Conservation (phyloP, 306 rosid species). For the Prunus davidiana region DNA sequence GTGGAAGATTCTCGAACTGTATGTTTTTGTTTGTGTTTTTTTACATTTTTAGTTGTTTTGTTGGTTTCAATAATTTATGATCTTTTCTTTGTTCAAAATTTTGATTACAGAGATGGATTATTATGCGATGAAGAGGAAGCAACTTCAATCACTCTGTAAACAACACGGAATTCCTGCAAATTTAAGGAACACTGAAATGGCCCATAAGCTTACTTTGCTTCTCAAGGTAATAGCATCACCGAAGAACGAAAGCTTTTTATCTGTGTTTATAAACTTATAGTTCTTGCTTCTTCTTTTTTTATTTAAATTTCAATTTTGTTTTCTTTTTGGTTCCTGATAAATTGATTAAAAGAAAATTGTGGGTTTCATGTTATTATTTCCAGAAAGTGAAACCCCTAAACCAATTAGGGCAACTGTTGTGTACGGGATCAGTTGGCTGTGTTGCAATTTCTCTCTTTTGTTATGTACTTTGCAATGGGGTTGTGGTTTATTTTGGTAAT, state of each 20-base stretch:
- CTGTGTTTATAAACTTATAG: too few species aligned
- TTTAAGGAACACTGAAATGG: constrained; percentile 42
- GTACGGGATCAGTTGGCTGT: neutral
- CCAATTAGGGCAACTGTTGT: neutral
- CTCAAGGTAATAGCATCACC: constrained; percentile 24
- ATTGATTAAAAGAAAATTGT: neutral
- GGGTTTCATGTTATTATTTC: neutral
- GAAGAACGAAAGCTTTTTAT: too few species aligned
- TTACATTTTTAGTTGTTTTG: too few species aligned
- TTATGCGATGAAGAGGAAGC: constrained; percentile 43
- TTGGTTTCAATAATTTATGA: too few species aligned
- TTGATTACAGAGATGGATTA: constrained; percentile 29
- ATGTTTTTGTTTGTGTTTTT: neutral
- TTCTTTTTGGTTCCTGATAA: neutral
- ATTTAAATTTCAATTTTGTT: neutral
- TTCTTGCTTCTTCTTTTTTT: neutral
- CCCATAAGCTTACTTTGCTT: constrained; percentile 28
- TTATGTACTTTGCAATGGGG: neutral
- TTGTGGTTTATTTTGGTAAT: neutral
- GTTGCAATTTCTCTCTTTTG: neutral
- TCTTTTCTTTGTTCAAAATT: neutral
- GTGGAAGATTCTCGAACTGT: neutral
- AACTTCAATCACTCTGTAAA: constrained; percentile 43
- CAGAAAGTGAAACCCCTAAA: neutral
- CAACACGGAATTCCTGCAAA: constrained; percentile 49